Evolutionary conservation across 257 asterid genomes (phyloP), one percentile per base, ranked within the genome.

Genomic region (Primulina huaijiensis): DNA sequence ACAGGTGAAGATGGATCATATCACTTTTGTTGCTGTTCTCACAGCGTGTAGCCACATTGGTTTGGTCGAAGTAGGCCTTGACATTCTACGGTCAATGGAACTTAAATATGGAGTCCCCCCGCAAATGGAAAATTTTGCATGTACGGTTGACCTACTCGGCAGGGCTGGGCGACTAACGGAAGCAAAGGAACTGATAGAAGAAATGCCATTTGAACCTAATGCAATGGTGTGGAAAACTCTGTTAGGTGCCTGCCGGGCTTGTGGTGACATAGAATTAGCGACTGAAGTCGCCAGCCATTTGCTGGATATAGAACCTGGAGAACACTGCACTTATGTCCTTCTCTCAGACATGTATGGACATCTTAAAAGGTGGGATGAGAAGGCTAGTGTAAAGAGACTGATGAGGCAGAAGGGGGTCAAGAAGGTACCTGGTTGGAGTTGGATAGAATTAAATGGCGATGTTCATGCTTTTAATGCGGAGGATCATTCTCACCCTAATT

Each of bases 11-110:
- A 75, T 83, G 40, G 98, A 92, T 74, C 97, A 92, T 40, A 78
- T 92, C 77, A 92, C 89, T 65, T 89, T 92, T 67, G 97, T 89
- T 23, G 98, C 98, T 33, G 83, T 89, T 72, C 75, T 89, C 57
- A 92, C 88, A 58, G 97, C 98, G 6, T 89, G 98, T 64, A 92
- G 96, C 74, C 98, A 92, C 85, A 75, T 83, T 68, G 98, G 98
- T 57, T 72, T 92, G 59, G 95, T 92, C 23, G 88, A 89, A 19
- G 90, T 83, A 81, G 98, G 97, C 64, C 79, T 77, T 62, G 23
- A 70, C 14, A 74, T 89, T 37, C 77, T 92, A 31, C 84, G 72
- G 17, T 74, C 87, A 11, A 92, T 92, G 96, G 88, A 85, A 78
- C 67, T 85, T 8, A 71, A 53, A 12, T 84, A 86, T 60, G 88